Evolutionary conservation across 768 basidiomycete species (phyloP).

Genomic region (Suillus lakei): DNA sequence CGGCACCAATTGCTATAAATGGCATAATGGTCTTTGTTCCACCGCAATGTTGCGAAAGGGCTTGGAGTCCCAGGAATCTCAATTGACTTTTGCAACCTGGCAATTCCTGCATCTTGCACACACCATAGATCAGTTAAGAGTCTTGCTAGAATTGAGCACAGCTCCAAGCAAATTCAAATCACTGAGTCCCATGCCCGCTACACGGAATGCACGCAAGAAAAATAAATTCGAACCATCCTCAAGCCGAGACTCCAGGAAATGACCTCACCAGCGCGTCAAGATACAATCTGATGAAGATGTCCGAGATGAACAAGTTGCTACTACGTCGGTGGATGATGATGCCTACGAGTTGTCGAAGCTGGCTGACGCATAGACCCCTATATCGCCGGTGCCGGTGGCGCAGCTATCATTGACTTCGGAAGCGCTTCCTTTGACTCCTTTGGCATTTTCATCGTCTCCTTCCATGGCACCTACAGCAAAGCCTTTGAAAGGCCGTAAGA

Average conservation of each 20-base stretch:
- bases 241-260: background rate
- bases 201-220: constrained; percentile 1
- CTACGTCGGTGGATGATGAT: background rate
- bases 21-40: too few species aligned
- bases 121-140: background rate
- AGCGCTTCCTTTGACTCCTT: background rate
- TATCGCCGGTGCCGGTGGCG: background rate
- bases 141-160: background rate
- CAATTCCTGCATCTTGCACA: background rate
- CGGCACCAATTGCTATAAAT: background rate
- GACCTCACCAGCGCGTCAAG: background rate
- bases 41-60: too few species aligned
- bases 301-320: background rate
- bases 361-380: constrained; percentile 2
- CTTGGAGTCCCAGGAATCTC: too few species aligned
- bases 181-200: background rate
- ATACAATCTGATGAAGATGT: background rate
- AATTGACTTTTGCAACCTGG: too few species aligned
- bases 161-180: background rate
- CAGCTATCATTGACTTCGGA: background rate
- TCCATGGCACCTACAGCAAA: background rate
- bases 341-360: background rate
- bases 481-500: constrained; percentile 56
- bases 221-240: background rate
- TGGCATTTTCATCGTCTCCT: background rate